These are phyloP conservation scores for Sarcomyxa edulis DNA, from an alignment of 768 basidiomycete species.

Conservation along the genomic window DNA sequence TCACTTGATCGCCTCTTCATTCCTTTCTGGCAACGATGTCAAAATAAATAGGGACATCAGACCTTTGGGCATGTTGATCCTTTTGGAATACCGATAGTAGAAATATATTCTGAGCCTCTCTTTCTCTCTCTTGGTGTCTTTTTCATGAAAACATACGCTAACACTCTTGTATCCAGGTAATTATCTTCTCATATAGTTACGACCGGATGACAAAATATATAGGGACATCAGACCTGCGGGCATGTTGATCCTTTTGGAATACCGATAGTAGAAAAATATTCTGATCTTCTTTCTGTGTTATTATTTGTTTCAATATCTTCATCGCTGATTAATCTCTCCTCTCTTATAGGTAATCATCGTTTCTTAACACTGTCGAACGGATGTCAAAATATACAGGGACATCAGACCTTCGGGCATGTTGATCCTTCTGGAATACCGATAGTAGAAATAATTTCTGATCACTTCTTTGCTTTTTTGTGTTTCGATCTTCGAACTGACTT, in stretches of 20 bases:
- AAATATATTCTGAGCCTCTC: slow-evolving; percentile 35
- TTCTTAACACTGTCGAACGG: slow-evolving; percentile 12
- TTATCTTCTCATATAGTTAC: slow-evolving; percentile 1
- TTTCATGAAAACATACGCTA: too few species aligned
- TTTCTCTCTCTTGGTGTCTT: slow-evolving; percentile 4
- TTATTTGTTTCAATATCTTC: slow-evolving; percentile 1
- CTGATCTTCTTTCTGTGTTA: slow-evolving; percentile 19
- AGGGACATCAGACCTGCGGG: slow-evolving; percentile 58
- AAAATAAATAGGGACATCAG: slow-evolving; percentile 14
- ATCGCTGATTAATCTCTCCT: not conserved
- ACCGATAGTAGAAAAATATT: slow-evolving; percentile 42
- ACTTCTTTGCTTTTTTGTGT: slow-evolving; percentile 5
- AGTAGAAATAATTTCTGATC: slow-evolving; percentile 40
- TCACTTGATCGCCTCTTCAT: too few species aligned
- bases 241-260: slow-evolving; percentile 34
- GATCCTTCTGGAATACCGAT: slow-evolving; percentile 36
- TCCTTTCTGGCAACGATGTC: slow-evolving; percentile 8
- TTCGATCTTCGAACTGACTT: slow-evolving; percentile 8
- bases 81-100: slow-evolving; percentile 54
- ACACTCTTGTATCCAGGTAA: not conserved
- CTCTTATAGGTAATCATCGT: slow-evolving; percentile 12
- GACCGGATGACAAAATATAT: slow-evolving; percentile 40
- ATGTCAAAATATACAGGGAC: slow-evolving; percentile 56
- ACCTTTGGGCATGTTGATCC: slow-evolving; percentile 28
- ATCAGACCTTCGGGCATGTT: slow-evolving; percentile 45